phyloP scores from a whole-genome alignment of 371 early-diverging fungal species.

The Mucor lusitanicus region DNA sequence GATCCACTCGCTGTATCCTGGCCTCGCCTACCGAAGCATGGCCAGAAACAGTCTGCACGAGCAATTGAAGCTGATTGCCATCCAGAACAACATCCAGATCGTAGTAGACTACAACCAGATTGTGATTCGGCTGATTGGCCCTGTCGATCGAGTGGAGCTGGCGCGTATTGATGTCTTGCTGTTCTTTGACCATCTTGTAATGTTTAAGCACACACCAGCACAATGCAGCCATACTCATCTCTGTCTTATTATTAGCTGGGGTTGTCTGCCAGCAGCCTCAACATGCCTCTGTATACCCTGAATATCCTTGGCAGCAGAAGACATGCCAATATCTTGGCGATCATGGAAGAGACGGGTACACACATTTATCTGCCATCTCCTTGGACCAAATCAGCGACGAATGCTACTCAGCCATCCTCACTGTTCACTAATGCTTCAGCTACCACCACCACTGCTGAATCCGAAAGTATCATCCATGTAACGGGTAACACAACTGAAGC shows the following conservation, averaged over 20 bases:
- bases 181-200: conserved; percentile 20
- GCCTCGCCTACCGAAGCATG: conserved; percentile 14
- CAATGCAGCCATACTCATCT: too few species aligned
- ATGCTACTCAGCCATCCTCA: neutral
- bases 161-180: conserved; percentile 19
- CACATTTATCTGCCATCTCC: conserved; percentile 66
- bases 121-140: conserved; percentile 9
- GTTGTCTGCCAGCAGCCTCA: conserved; percentile 2
- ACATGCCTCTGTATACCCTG: conserved; percentile 13
- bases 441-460: conserved; percentile 4
- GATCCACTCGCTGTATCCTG: conserved; percentile 25
- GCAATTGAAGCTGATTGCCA: conserved; percentile 12
- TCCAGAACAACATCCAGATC: conserved; percentile 14
- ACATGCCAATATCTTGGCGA: conserved; percentile 39
- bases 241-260: conserved; percentile 13
- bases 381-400: conserved; percentile 9
- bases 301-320: conserved; percentile 18
- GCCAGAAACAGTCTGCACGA: conserved; percentile 20
- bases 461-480: conserved; percentile 17
- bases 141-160: conserved; percentile 14
- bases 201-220: neutral
- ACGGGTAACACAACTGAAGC: conserved; percentile 19
- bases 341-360: conserved; percentile 68
- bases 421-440: neutral
- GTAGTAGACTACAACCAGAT: conserved; percentile 18